These are phyloP conservation scores for Peronospora belbahrii DNA, from an alignment of 352 stramenopile species.

Conservation along the genomic window DNA sequence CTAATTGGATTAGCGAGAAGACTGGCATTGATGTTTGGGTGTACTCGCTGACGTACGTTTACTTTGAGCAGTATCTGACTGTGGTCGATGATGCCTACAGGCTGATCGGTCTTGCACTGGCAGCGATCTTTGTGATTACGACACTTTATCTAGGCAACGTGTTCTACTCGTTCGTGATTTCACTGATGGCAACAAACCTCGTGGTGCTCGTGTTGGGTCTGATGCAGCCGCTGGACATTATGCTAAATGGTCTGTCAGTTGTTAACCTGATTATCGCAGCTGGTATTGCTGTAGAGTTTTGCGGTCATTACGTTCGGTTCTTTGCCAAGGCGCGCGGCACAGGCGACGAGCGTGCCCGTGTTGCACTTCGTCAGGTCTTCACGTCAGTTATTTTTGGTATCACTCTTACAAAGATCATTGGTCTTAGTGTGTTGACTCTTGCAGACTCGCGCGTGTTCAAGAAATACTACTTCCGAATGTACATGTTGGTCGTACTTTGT, in stretches of 20 bases:
- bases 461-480: conserved; percentile 90
- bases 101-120: conserved; percentile 39
- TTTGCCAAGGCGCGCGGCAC: conserved; percentile 41
- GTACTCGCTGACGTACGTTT: conserved; percentile 50
- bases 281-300: conserved; percentile 80
- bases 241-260: conserved; percentile 79
- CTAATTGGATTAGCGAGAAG: conserved; percentile 49
- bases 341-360: conserved; percentile 38
- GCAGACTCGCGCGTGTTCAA: conserved; percentile 83
- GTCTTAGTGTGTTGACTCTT: conserved; percentile 72
- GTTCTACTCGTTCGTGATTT: conserved; percentile 37
- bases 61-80: conserved; percentile 65
- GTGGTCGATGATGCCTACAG: conserved; percentile 43
- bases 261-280: conserved; percentile 83
- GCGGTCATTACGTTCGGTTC: conserved; percentile 63
- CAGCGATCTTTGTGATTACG: conserved; percentile 47
- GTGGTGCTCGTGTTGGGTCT: conserved; percentile 45
- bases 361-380: conserved; percentile 49
- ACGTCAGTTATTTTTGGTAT: conserved; percentile 78
- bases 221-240: conserved; percentile 53
- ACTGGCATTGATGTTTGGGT: conserved; percentile 53
- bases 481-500: conserved; percentile 78
- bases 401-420: conserved; percentile 83
- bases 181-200: conserved; percentile 41
- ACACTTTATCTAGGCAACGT: conserved; percentile 40